Evolutionary conservation across 371 early-diverging fungal species (phyloP), one percentile per base, ranked within the genome.

Genomic region (Chytridium lagenaria): DNA sequence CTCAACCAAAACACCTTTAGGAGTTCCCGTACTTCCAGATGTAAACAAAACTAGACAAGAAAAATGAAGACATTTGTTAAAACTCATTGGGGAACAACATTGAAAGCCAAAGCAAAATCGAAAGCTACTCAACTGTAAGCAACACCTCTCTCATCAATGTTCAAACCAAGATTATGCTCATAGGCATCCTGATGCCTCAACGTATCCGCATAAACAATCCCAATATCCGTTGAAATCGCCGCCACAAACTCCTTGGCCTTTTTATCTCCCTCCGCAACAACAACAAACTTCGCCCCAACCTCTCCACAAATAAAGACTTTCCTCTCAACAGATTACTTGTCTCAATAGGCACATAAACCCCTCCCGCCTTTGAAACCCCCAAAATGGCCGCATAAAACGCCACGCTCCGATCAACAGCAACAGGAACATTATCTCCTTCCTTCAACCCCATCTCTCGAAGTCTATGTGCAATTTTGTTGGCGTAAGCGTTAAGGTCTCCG

Each of bases 11-110:
- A 78, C 76, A 0, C 80, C 80, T 57, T 80, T 80, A n/a, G 80
- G 80, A 33, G 36, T 69, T 1, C 80, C 80, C 22, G 80, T 75
- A n/a, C 78, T 69, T 5, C 80, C 80, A 28, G 70, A 71, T 5
- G 80, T 80, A 49, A 67, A 80, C 1, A 73, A 50, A 0, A 70
- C n/a, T n/a, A n/a, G n/a, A n/a, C n/a, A n/a, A n/a, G n/a, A n/a
- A n/a, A n/a, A n/a, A n/a, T n/a, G n/a, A n/a, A n/a, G n/a, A n/a
- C n/a, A n/a, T n/a, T n/a, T n/a, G n/a, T n/a, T n/a, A n/a, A n/a
- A n/a, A n/a, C n/a, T n/a, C n/a, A n/a, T n/a, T n/a, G n/a, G n/a
- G n/a, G n/a, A n/a, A n/a, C n/a, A n/a, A n/a, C n/a, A n/a, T n/a
- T n/a, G n/a, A n/a, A n/a, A n/a, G n/a, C n/a, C n/a, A n/a, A n/a